Percentiles rank a stretch among this genome's conserved stretches.
phyloP scores from a whole-genome alignment of 192 early-diverging fungal genomes.

The Linnemannia schmuckeri region DNA sequence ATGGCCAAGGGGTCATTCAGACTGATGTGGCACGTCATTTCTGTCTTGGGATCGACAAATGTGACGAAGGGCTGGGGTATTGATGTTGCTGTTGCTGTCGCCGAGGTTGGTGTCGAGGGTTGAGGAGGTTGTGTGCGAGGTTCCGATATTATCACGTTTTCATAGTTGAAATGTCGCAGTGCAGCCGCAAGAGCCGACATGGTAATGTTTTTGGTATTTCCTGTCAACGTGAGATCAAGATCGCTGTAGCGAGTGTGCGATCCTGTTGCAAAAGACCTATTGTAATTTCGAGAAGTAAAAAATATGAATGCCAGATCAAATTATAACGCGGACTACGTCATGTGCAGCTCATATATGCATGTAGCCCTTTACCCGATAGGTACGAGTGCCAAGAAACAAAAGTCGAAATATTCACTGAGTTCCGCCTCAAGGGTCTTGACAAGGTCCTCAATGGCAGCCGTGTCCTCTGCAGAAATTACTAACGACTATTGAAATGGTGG shows the following conservation, averaged over 20 bases:
- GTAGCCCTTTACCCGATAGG: constrained; percentile 35
- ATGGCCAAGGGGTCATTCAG: constrained; percentile 41
- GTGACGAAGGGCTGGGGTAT: not conserved
- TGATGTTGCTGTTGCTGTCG: not conserved
- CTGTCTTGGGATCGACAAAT: constrained; percentile 30
- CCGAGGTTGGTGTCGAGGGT: not conserved
- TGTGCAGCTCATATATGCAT: not conserved
- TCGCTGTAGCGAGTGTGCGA: constrained; percentile 31
- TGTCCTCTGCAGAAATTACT: not conserved
- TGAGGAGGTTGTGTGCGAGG: not conserved
- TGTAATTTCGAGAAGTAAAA: not conserved
- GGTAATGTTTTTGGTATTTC: constrained; percentile 35
- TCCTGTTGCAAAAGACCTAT: constrained; percentile 33
- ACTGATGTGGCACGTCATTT: constrained; percentile 26
- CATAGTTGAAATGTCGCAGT: constrained; percentile 22
- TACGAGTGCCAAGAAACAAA: constrained; percentile 33
- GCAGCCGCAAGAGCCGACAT: constrained; percentile 12
- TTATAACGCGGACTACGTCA: not conserved
- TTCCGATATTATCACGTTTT: constrained; percentile 5
- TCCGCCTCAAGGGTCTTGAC: constrained; percentile 39
- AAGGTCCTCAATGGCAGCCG: constrained; percentile 13
- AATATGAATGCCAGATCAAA: not conserved
- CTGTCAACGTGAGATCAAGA: constrained; percentile 39
- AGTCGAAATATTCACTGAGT: constrained; percentile 43
- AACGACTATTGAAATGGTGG: constrained; percentile 6